Conservation (phyloP, 768 basidiomycete species). For the Serendipita indica region DNA sequence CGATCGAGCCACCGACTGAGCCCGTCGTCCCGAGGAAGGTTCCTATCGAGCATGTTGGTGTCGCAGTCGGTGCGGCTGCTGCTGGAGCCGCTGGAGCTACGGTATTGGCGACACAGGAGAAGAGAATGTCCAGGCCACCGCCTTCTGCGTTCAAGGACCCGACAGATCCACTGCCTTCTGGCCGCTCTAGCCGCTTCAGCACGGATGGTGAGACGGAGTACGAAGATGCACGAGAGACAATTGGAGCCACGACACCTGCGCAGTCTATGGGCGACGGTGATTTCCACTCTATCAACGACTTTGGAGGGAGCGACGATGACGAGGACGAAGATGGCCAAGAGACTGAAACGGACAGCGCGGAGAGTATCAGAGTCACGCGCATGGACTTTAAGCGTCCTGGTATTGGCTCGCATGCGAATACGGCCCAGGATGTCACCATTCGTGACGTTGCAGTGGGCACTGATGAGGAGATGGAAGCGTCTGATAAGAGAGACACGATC, state of each 20-base stretch:
- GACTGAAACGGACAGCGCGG: slow-evolving; percentile 16
- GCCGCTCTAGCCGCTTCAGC: slow-evolving; percentile 30
- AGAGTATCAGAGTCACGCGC: slow-evolving; percentile 59
- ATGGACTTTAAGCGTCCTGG: slow-evolving; percentile 18
- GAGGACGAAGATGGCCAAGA: slow-evolving; percentile 18
- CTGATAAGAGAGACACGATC: neutral
- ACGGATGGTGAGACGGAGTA: slow-evolving; percentile 60
- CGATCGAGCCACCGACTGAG: slow-evolving; percentile 18
- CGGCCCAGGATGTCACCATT: neutral
- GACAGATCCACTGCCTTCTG: neutral
- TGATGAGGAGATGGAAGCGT: neutral
- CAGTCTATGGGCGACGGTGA: slow-evolving; percentile 43
- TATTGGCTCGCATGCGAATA: neutral
- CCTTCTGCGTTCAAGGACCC: neutral
- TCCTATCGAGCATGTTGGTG: slow-evolving; percentile 1
- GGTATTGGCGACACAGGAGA: neutral
- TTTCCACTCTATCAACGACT: slow-evolving; percentile 61
- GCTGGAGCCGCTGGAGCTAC: neutral
- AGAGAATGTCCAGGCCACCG: slow-evolving; percentile 1
- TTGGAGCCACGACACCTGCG: slow-evolving; percentile 46
- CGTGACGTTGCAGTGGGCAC: slow-evolving; percentile 1
- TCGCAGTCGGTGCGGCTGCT: slow-evolving; percentile 13
- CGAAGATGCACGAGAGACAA: slow-evolving; percentile 57
- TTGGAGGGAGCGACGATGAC: slow-evolving; percentile 52
- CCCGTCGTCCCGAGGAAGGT: slow-evolving; percentile 17